Evolutionary conservation across 75 land plant genomes (phyloP), one percentile per base, ranked within the genome.

Genomic region (Cupressus sempervirens): DNA sequence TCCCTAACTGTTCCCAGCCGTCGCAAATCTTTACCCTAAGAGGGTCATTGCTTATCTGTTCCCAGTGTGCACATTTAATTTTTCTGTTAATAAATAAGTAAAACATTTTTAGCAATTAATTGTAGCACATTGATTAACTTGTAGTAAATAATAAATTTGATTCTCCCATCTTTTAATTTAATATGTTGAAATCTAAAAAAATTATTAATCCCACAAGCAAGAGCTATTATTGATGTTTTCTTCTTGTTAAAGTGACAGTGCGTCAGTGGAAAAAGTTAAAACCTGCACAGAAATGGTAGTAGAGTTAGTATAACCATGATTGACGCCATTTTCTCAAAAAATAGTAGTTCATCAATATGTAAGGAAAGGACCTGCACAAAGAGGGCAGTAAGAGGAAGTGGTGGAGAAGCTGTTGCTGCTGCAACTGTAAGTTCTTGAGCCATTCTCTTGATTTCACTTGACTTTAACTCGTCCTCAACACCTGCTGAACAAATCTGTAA

Each of bases 261-360:
- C 67, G 23, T 23, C 7, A 62, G 20, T 32, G 35, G 15, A 72
- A 16, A 12, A 79, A 83, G n/a, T 18, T 35, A 62, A 83, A n/a
- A 95, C 97, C 94, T 95, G 97, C 62, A 96, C 87, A 34, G 94
- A 88, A 77, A 98, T 85, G 52, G 94, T 86, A 58, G 93, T 91
- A 95, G 88, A 43, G 99, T 94, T 41, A 92, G 87, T 80, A 94
- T 93, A 76, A 89, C 13, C 35, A 70, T 72, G 74, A 72, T 32
- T 72, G 32, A 72, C 30, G 10, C 30, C 32, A 15, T 72, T 72
- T 72, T 72, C 35, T 32, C 15, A 13, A 30, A 72, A 70, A 72
- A 72, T 32, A 32, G 32, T 32, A 12, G 74, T 30, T 12, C 15
- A 7, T 32, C 74, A 72, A 72, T 30, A 32, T 32, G 32, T 43